Evolutionary conservation across 169 alveolate genomes (phyloP).

Genomic region (Plasmodium knowlesi): DNA sequence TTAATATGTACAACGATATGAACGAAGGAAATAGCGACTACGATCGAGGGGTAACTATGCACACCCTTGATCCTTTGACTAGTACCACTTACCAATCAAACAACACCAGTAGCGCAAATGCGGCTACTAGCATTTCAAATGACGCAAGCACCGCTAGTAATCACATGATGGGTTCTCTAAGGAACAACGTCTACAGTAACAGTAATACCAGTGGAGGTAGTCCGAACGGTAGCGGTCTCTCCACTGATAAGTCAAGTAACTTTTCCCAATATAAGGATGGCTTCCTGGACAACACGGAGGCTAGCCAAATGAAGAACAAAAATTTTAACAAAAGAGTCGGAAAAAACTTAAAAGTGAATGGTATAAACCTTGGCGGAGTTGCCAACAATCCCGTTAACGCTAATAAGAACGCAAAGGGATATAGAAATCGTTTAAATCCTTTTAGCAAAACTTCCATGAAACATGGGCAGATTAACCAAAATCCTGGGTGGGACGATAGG

Average conservation of each 20-base stretch:
- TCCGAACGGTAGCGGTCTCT: neutral
- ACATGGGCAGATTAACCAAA: neutral
- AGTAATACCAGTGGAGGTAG: neutral
- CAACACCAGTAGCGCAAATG: neutral
- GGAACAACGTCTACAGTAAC: neutral
- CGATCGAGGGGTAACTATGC: neutral
- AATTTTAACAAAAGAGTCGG: neutral
- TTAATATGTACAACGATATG: neutral
- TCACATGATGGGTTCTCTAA: neutral
- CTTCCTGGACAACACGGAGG: neutral
- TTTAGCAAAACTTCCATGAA: neutral
- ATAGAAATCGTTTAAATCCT: neutral
- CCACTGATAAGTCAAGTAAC: neutral
- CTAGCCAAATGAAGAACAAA: neutral
- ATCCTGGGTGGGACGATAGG: neutral
- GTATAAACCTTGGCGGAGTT: neutral
- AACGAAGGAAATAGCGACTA: neutral
- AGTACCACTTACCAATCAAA: neutral
- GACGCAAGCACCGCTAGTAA: neutral
- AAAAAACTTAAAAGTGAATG: neutral
- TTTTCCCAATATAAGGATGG: neutral
- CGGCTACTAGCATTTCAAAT: neutral
- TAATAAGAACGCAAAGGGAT: neutral
- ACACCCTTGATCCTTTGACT: neutral
- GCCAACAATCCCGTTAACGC: neutral